A percentile compares a stretch with the other conserved stretches of the same genome.
Conservation (phyloP, 768 basidiomycete species). For the Rubroboletus pulcherrimus region DNA sequence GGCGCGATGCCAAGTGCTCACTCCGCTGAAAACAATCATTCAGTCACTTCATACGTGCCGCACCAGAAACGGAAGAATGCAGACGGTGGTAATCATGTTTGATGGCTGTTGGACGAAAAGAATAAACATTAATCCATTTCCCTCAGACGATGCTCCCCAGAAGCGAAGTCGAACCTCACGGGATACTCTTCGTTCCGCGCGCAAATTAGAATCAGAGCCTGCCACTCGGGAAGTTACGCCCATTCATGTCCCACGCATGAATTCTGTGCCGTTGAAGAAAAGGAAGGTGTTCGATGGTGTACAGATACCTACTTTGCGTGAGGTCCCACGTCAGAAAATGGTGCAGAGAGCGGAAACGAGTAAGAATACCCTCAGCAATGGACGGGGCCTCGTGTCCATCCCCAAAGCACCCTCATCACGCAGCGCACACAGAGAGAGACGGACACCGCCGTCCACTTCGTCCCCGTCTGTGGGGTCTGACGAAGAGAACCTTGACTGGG, state of each 20-base stretch:
- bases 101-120: background rate
- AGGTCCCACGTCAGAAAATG: constrained; percentile 12
- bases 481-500: constrained; percentile 32
- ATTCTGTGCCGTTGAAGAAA: constrained; percentile 24
- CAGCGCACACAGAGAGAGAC: background rate
- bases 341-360: background rate
- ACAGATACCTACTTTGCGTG: constrained; percentile 25
- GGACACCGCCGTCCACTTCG: background rate
- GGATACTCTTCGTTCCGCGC: constrained; percentile 9
- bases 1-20: background rate
- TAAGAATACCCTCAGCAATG: background rate
- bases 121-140: constrained; percentile 6
- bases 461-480: constrained; percentile 10
- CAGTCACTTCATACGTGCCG: background rate
- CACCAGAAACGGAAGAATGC: constrained; percentile 13
- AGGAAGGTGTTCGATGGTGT: constrained; percentile 30
- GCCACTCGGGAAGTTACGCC: constrained; percentile 21
- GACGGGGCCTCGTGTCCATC: background rate
- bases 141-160: constrained; percentile 15
- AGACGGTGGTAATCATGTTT: constrained; percentile 5
- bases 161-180: constrained; percentile 23
- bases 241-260: constrained; percentile 13
- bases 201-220: constrained; percentile 30
- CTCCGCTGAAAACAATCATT: background rate
- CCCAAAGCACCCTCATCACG: background rate